A percentile compares a stretch with the other conserved stretches of the same genome.
Evolutionary conservation across 148 eudicot genomes (phyloP).

Genomic region (Rhododendron kiyosumense): DNA sequence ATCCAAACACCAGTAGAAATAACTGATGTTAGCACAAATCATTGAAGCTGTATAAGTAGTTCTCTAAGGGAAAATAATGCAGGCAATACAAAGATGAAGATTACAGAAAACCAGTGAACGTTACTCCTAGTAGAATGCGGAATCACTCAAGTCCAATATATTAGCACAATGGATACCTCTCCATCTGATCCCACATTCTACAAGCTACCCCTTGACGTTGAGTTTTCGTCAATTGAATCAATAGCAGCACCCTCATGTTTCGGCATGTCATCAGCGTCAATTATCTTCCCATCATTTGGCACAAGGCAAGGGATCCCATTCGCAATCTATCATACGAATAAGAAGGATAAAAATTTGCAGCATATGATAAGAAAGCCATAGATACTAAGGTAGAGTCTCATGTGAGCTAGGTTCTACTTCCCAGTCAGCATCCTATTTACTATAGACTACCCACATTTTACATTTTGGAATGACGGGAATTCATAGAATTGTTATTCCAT

Average conservation of each 20-base stretch:
- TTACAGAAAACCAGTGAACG: neutral
- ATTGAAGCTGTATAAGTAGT: neutral
- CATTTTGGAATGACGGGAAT: neutral
- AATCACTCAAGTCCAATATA: neutral
- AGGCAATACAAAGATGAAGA: neutral
- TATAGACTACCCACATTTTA: neutral
- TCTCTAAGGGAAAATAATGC: neutral
- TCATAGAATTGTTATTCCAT: neutral
- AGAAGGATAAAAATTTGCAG: neutral
- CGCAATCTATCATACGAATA: slow-evolving; percentile 41
- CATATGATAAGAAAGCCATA: neutral
- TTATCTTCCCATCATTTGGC: slow-evolving; percentile 77
- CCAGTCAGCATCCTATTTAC: neutral
- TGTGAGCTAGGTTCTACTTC: neutral
- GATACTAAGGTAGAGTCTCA: neutral
- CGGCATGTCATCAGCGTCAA: slow-evolving; percentile 37
- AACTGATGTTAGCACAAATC: neutral
- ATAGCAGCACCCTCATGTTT: neutral
- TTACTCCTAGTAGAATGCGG: neutral
- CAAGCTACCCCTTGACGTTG: neutral
- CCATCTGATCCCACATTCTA: neutral
- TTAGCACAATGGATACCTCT: slow-evolving; percentile 2
- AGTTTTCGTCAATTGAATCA: slow-evolving; percentile 14
- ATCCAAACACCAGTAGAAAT: neutral
- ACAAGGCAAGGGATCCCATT: slow-evolving; percentile 86